These are phyloP conservation scores for Ophiocordyceps robertsii DNA, from an alignment of 2,329 filamentous ascomycete genomes.

Conservation along the genomic window DNA sequence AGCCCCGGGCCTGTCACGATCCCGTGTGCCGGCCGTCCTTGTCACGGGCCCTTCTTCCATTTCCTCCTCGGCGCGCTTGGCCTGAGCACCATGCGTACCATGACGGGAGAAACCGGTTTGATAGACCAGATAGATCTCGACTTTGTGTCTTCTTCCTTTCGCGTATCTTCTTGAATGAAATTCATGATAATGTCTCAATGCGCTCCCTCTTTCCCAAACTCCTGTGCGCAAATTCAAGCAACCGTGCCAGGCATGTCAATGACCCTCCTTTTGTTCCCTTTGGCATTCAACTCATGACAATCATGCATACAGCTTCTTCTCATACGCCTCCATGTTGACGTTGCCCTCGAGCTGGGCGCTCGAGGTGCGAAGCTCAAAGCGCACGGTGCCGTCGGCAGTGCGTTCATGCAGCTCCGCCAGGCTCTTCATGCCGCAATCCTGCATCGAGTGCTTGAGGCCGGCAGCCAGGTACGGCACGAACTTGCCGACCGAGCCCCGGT, in stretches of 20 bases:
- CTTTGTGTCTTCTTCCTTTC: neutral
- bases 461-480: slow-evolving; percentile 93
- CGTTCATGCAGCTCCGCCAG: slow-evolving; percentile 62
- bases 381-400: slow-evolving; percentile 60
- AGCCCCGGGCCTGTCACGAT: no score
- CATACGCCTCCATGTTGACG: slow-evolving; percentile 96
- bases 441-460: slow-evolving; percentile 92
- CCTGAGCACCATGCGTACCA: no score
- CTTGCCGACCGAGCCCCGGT: slow-evolving; percentile 76
- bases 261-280: neutral
- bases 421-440: slow-evolving; percentile 84
- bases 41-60: no score
- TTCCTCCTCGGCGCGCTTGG: no score
- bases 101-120: neutral
- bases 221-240: neutral
- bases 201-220: slow-evolving; percentile 5
- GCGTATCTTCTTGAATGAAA: neutral
- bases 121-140: neutral
- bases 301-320: slow-evolving; percentile 98
- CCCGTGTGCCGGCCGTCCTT: no score
- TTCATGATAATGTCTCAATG: neutral
- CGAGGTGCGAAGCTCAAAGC: slow-evolving; percentile 88
- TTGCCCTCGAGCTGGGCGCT: slow-evolving; percentile 94
- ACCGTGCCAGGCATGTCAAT: neutral
- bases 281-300: neutral